These are phyloP conservation scores for Solanum gracilifrons DNA, from an alignment of 257 asterid genomes.

Conservation along the genomic window DNA sequence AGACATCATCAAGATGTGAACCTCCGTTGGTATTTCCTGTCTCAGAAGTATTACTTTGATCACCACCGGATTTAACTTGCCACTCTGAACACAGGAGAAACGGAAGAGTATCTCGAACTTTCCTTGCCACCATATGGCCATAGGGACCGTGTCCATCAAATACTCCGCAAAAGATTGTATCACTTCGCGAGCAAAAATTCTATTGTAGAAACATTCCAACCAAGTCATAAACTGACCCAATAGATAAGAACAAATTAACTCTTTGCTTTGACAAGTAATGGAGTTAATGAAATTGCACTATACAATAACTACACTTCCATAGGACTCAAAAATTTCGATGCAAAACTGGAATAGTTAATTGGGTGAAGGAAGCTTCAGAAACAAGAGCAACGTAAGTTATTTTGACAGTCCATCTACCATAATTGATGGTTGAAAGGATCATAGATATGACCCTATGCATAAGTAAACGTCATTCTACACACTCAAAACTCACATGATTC, in stretches of 20 bases:
- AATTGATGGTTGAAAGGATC: neutral
- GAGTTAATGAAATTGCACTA: constrained; percentile 3
- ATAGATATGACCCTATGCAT: neutral
- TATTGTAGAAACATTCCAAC: constrained; percentile 50
- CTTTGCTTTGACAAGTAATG: constrained; percentile 13
- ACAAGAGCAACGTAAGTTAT: neutral
- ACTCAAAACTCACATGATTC: neutral
- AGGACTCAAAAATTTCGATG: neutral
- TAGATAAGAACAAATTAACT: constrained; percentile 16
- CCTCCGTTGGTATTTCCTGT: constrained; percentile 34
- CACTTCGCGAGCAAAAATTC: constrained; percentile 60
- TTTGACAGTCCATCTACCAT: neutral
- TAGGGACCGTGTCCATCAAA: constrained; percentile 97
- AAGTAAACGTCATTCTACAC: neutral
- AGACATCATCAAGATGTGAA: constrained; percentile 51
- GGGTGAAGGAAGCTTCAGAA: neutral
- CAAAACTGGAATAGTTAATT: neutral
- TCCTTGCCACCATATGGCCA: constrained; percentile 95
- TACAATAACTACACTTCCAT: neutral
- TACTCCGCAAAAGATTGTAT: constrained; percentile 71
- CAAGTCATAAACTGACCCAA: constrained; percentile 65
- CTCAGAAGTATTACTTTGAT: constrained; percentile 22
- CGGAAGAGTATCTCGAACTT: constrained; percentile 82
- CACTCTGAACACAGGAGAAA: constrained; percentile 52
- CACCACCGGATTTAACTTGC: constrained; percentile 36